Base-by-base conservation (phyloP, 1,284 basidiomycete species). In the Rhodotorula sp. region DNA sequence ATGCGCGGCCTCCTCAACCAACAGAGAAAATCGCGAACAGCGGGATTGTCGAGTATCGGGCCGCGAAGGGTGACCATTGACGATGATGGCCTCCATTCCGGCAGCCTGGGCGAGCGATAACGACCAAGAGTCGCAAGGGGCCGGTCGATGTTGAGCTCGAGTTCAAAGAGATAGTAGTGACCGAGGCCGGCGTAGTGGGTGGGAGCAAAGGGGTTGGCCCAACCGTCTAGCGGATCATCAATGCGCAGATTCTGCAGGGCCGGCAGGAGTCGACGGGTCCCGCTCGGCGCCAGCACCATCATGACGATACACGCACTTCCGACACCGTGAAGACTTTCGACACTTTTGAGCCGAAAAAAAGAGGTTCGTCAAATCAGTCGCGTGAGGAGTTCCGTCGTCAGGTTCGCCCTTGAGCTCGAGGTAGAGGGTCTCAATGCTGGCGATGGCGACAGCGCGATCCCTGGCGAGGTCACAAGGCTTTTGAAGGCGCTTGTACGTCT, bases 391-490 rank as follows among this genome's bases (percentile, higher is more conserved):
- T 17, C 55, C 55, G n/a, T 9, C 15, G 55, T 56, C 39, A 15
- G n/a, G 3, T 13, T 27, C 10, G n/a, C 10, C 11, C 4, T 8
- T 10, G 15, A 56, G 11, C n/a, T 56, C 34, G 11, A 56, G 36
- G 6, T 44, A 15, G 24, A 56, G n/a, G 4, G 8, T n/a, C 11
- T n/a, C n/a, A 7, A 39, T 11, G 55, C 5, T 44, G 0, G 15
- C 24, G 0, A 17, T n/a, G 36, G 39, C n/a, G 13, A 1, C 11
- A 1, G 9, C 2, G 5, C 24, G n/a, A 4, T 7, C 34, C 3
- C 0, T 3, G n/a, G 39, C 15, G 36, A 56, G 15, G 4, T 44
- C 36, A 17, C 55, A 56, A 15, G 44, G 34, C n/a, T 17, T n/a
- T 10, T n/a, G 9, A 4, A 56, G 55, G 11, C 27, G 55, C 5